These are phyloP conservation scores for Microbotryum scabiosae DNA, from an alignment of 1,284 basidiomycete species.

Conservation along the genomic window DNA sequence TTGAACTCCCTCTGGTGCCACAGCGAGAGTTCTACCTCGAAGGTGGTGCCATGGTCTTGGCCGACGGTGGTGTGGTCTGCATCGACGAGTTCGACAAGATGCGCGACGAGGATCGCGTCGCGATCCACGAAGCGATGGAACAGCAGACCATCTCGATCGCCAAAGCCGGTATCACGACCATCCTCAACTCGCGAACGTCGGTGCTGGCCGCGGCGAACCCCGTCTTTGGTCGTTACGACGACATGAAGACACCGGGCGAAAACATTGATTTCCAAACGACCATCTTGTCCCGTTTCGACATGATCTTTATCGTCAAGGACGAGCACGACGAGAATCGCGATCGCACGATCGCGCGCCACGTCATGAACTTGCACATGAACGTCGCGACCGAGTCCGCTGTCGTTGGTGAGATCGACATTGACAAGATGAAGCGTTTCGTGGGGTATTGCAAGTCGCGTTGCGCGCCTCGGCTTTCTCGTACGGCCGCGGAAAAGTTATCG, in stretches of 20 bases:
- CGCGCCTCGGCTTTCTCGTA: slow-evolving; percentile 82
- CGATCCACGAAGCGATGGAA: slow-evolving; percentile 99
- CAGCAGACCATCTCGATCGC: slow-evolving; percentile 99
- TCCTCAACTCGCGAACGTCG: slow-evolving; percentile 90
- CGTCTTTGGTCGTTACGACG: slow-evolving; percentile 96
- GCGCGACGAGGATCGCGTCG: slow-evolving; percentile 97
- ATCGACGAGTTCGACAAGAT: slow-evolving; percentile 99
- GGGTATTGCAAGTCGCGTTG: slow-evolving; percentile 97
- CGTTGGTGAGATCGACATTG: slow-evolving; percentile 89
- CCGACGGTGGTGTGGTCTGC: slow-evolving; percentile 96
- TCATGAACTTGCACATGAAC: slow-evolving; percentile 99
- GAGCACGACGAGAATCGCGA: slow-evolving; percentile 94
- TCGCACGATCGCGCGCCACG: slow-evolving; percentile 91
- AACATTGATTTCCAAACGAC: slow-evolving; percentile 99
- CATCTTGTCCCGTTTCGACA: slow-evolving; percentile 95
- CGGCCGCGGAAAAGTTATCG: slow-evolving; percentile 92
- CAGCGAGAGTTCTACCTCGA: slow-evolving; percentile 98
- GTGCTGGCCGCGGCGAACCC: slow-evolving; percentile 98
- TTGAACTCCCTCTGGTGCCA: background rate
- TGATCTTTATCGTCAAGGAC: slow-evolving; percentile 99
- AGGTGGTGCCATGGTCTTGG: slow-evolving; percentile 98
- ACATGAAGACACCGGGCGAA: slow-evolving; percentile 93
- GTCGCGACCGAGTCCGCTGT: slow-evolving; percentile 61
- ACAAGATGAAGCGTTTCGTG: slow-evolving; percentile 98
- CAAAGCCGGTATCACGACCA: slow-evolving; percentile 98